These are phyloP conservation scores for Pseudozyma pruni DNA, from an alignment of 1,284 basidiomycete species.

Conservation along the genomic window DNA sequence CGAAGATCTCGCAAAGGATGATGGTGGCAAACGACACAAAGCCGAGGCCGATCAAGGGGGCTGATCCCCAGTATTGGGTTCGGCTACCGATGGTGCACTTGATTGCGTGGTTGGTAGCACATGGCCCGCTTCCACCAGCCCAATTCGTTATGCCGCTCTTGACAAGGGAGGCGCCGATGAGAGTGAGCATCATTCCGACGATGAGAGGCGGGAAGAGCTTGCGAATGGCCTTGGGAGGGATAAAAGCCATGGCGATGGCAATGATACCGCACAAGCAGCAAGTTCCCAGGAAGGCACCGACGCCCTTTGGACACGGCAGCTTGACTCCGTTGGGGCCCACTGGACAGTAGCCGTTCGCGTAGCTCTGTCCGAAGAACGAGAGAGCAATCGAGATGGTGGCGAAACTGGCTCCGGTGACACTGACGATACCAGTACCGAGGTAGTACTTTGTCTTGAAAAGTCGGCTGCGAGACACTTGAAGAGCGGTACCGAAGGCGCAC, in stretches of 20 bases:
- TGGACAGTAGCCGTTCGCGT: slow-evolving; percentile 25
- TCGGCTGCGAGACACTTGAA: slow-evolving; percentile 31
- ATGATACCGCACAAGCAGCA: slow-evolving; percentile 34
- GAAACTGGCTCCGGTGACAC: slow-evolving; percentile 38
- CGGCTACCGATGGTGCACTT: slow-evolving; percentile 26
- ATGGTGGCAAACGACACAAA: slow-evolving; percentile 39
- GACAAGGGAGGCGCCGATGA: slow-evolving; percentile 35
- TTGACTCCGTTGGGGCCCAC: slow-evolving; percentile 14
- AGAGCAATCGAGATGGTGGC: slow-evolving; percentile 36
- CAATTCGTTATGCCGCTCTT: slow-evolving; percentile 40
- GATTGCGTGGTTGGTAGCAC: slow-evolving; percentile 23
- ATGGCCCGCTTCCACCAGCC: slow-evolving; percentile 38
- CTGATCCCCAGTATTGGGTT: slow-evolving; percentile 35
- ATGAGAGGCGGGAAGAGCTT: slow-evolving; percentile 46
- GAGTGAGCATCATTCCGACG: slow-evolving; percentile 38
- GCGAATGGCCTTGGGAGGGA: slow-evolving; percentile 35
- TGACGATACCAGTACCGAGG: slow-evolving; percentile 40
- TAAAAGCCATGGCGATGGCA: slow-evolving; percentile 28
- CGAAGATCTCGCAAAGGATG: slow-evolving; percentile 45
- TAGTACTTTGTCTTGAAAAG: slow-evolving; percentile 31
- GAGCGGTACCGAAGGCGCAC: slow-evolving; percentile 29
- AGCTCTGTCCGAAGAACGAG: slow-evolving; percentile 36
- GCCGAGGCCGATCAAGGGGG: slow-evolving; percentile 40
- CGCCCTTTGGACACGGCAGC: slow-evolving; percentile 31
- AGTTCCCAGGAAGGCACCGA: slow-evolving; percentile 38